Evolutionary conservation across 1,139 yeast genomes (phyloP).

Genomic region (Yamadazyma atlantica): DNA sequence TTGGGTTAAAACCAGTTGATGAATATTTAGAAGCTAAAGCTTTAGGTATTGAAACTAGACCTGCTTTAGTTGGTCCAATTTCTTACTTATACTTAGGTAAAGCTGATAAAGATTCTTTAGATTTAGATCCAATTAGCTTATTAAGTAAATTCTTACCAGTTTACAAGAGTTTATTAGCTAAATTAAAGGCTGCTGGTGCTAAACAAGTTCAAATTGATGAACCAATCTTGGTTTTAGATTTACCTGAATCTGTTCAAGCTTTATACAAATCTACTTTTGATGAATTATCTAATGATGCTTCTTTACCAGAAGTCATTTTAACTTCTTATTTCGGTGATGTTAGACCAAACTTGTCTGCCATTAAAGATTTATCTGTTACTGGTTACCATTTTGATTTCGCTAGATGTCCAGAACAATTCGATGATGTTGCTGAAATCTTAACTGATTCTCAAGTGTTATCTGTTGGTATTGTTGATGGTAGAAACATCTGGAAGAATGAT

Average conservation of each 20-base stretch:
- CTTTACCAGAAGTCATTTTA: conserved; percentile 75
- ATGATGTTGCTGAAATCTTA: conserved; percentile 70
- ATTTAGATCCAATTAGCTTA: conserved; percentile 87
- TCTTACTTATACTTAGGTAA: conserved; percentile 95
- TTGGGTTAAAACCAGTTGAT: conserved; percentile 92
- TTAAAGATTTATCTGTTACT: conserved; percentile 86
- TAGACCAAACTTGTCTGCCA: conserved; percentile 90
- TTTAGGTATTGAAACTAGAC: conserved; percentile 95
- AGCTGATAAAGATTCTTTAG: conserved; percentile 96
- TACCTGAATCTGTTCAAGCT: conserved; percentile 78
- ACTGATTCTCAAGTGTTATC: conserved; percentile 71
- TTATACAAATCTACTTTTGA: conserved; percentile 88
- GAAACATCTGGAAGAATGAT: conserved; percentile 99
- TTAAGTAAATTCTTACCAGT: conserved; percentile 89
- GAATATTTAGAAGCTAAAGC: conserved; percentile 98
- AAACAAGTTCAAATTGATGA: conserved; percentile 94
- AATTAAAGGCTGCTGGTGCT: conserved; percentile 95
- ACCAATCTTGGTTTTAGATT: conserved; percentile 93
- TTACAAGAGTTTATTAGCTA: conserved; percentile 82
- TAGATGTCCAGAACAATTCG: conserved; percentile 95
- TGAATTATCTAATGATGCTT: conserved; percentile 56
- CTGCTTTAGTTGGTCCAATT: conserved; percentile 94
- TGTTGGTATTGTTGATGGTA: conserved; percentile 97
- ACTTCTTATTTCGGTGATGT: conserved; percentile 98
- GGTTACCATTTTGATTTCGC: conserved; percentile 97